Conservation (phyloP, 2,329 filamentous ascomycete species). For the Esteya vermicola region DNA sequence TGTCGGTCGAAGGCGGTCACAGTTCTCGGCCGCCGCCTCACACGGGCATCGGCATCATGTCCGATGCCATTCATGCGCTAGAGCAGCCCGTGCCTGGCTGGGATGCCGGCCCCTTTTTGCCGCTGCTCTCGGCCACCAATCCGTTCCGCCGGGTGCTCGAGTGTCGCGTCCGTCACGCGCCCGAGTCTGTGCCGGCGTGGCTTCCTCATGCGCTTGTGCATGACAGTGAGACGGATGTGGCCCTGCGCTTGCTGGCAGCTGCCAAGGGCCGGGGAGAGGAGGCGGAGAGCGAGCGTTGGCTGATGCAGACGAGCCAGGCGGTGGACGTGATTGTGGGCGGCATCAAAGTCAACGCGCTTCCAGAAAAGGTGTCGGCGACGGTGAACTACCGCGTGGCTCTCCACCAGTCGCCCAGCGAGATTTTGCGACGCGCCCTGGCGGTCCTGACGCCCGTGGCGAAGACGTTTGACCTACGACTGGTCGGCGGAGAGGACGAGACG, state of each 20-base stretch:
- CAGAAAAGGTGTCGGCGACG: conserved; percentile 38
- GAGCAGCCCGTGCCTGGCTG: conserved; percentile 46
- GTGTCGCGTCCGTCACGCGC: conserved; percentile 26
- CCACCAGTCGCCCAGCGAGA: conserved; percentile 32
- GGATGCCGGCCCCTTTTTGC: conserved; percentile 23
- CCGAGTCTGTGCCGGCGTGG: conserved; percentile 26
- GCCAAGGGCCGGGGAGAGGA: conserved; percentile 30
- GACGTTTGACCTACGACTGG: conserved; percentile 40
- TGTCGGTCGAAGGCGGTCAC: conserved; percentile 43
- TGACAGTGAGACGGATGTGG: conserved; percentile 12
- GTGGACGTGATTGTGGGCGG: conserved; percentile 48
- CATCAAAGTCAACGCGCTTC: conserved; percentile 52
- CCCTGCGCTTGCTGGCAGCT: conserved; percentile 16
- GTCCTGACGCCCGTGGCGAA: conserved; percentile 33
- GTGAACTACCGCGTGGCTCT: conserved; percentile 47
- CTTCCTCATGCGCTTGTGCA: conserved; percentile 14
- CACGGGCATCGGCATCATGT: conserved; percentile 36
- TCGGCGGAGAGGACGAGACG: conserved; percentile 16
- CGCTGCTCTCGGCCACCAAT: conserved; percentile 17
- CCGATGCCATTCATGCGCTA: conserved; percentile 28
- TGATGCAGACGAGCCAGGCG: conserved; percentile 46
- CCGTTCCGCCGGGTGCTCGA: conserved; percentile 25
- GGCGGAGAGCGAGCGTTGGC: conserved; percentile 23
- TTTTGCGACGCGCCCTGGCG: conserved; percentile 34
- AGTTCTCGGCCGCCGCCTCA: conserved; percentile 39